Evolutionary conservation across 306 rosid species (phyloP).

Genomic region (Inga leiocalycina): DNA sequence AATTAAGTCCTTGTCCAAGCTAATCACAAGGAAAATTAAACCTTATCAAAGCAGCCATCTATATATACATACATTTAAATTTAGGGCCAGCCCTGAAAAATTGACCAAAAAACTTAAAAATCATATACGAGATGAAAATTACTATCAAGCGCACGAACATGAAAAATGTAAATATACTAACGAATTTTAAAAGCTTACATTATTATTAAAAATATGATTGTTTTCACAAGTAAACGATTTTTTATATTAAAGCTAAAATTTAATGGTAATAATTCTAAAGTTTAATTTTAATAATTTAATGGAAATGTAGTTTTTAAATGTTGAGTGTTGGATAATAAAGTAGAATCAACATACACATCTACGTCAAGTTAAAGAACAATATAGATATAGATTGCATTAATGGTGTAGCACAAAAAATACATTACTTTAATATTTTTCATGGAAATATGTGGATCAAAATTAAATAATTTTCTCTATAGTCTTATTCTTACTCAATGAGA

Average conservation of each 20-base stretch:
- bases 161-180: background rate
- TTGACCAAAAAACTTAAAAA: background rate
- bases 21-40: background rate
- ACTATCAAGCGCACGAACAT: background rate
- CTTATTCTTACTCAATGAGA: background rate
- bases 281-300: background rate
- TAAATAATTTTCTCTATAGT: background rate
- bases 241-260: background rate
- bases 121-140: background rate
- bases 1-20: background rate
- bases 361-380: no score
- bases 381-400: no score
- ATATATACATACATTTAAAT: background rate
- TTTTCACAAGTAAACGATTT: background rate
- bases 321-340: background rate
- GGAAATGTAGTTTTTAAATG: background rate
- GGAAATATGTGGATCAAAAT: background rate
- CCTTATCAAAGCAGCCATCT: background rate
- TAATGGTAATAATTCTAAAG: background rate
- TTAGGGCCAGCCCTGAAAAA: background rate
- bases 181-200: background rate
- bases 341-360: background rate
- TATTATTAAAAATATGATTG: background rate
- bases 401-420: no score
- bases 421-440: background rate